Conservation (phyloP, 139 green algal species). For the Chlamydomonas sp. region DNA sequence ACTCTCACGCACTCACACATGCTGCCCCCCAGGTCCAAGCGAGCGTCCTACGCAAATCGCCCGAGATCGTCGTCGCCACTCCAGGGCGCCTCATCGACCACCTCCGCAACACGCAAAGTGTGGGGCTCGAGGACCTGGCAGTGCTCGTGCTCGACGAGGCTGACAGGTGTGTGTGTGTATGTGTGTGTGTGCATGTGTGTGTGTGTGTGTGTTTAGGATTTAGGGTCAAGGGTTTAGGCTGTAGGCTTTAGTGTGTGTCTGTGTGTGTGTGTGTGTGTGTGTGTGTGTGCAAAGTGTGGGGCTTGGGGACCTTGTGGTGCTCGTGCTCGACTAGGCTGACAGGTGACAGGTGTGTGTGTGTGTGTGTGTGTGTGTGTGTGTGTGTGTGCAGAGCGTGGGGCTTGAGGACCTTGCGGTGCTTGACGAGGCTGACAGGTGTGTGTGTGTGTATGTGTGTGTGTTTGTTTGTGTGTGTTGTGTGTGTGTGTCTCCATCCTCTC, state of each 20-base stretch:
- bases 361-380: too few species aligned
- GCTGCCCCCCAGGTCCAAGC: constrained; percentile 63
- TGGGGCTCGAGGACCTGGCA: constrained; percentile 87
- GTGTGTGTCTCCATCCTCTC: too few species aligned
- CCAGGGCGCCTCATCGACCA: constrained; percentile 91
- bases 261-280: too few species aligned
- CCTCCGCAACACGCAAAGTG: constrained; percentile 74
- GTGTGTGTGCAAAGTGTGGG: background rate
- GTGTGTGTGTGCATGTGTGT: too few species aligned
- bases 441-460: background rate
- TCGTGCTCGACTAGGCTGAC: constrained; percentile 82
- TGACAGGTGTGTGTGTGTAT: constrained; percentile 68
- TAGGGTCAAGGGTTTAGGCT: too few species aligned
- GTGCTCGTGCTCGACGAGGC: constrained; percentile 93
- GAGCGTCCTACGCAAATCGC: constrained; percentile 54
- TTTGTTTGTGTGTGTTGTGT: background rate
- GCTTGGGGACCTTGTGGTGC: constrained; percentile 8
- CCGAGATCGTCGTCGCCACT: constrained; percentile 91
- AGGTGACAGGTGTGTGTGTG: too few species aligned
- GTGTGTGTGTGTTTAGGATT: too few species aligned
- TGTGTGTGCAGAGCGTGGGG: too few species aligned
- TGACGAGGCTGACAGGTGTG: constrained; percentile 4
- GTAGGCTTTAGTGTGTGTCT: too few species aligned
- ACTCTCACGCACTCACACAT: background rate
- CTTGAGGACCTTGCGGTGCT: background rate